A percentile compares a stretch with the other conserved stretches of the same genome.
Conservation (phyloP, 805 yeast species). For the Pichia manshurica region DNA sequence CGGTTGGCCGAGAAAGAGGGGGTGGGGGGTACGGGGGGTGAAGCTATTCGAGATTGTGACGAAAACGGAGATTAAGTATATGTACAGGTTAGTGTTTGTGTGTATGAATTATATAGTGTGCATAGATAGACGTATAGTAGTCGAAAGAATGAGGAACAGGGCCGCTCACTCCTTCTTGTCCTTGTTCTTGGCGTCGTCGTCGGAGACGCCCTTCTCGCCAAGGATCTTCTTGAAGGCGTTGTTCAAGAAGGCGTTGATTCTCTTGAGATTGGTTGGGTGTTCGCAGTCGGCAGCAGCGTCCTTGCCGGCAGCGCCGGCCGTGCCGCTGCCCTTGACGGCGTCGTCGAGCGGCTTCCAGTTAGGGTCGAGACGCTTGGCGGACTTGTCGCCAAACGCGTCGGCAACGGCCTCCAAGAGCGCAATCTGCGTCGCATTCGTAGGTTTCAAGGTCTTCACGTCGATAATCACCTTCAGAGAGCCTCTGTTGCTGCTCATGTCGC, state of each 20-base stretch:
- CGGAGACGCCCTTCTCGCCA: slow-evolving; percentile 19
- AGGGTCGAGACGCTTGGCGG: slow-evolving; percentile 67
- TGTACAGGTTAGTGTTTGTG: no score
- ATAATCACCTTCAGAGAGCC: slow-evolving; percentile 79
- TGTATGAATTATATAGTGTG: background rate
- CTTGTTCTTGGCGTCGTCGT: slow-evolving; percentile 18
- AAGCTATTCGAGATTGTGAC: no score
- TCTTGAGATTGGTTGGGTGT: slow-evolving; percentile 45
- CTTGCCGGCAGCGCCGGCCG: slow-evolving; percentile 5
- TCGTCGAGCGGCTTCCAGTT: slow-evolving; percentile 35
- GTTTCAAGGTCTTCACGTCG: slow-evolving; percentile 64
- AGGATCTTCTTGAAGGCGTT: slow-evolving; percentile 47
- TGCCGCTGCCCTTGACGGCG: slow-evolving; percentile 9
- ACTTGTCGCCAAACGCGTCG: slow-evolving; percentile 74
- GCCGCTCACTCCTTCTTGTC: background rate
- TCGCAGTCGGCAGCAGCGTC: slow-evolving; percentile 17
- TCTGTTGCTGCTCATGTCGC: slow-evolving; percentile 35
- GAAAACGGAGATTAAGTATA: no score
- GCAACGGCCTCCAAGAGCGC: slow-evolving; percentile 93
- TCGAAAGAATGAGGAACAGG: no score
- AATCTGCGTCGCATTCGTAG: slow-evolving; percentile 77
- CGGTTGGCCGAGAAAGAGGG: no score
- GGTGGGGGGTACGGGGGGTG: no score
- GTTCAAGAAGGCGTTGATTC: slow-evolving; percentile 53
- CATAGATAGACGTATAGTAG: background rate